These are phyloP conservation scores for Penicillium sp. DNA, from an alignment of 2,329 filamentous ascomycete species.

Conservation along the genomic window DNA sequence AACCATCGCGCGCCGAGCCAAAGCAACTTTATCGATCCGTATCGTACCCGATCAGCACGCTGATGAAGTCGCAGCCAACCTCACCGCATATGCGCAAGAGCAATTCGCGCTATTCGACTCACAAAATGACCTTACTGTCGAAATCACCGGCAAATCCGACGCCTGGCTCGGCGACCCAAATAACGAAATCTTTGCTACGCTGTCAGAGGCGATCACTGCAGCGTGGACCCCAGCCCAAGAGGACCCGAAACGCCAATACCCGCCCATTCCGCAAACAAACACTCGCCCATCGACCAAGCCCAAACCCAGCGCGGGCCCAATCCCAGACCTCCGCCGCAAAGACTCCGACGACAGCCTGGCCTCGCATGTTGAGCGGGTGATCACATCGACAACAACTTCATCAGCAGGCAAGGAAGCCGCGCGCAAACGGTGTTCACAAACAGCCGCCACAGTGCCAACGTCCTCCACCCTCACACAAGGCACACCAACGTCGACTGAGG, in stretches of 20 bases:
- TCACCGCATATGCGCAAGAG: conserved; percentile 65
- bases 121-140: conserved; percentile 75
- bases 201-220: conserved; percentile 79
- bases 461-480: conserved; percentile 41
- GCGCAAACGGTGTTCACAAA: conserved; percentile 26
- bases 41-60: conserved; percentile 92
- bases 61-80: conserved; percentile 65
- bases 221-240: conserved; percentile 64
- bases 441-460: conserved; percentile 32
- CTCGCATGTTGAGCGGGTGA: conserved; percentile 40
- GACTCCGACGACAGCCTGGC: conserved; percentile 42
- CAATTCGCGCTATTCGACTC: conserved; percentile 75
- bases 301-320: conserved; percentile 16
- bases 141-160: conserved; percentile 89
- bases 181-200: conserved; percentile 84
- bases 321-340: conserved; percentile 28
- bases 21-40: conserved; percentile 82
- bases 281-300: conserved; percentile 10
- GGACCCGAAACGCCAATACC: conserved; percentile 35
- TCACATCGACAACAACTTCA: conserved; percentile 39
- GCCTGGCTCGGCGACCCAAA: conserved; percentile 92
- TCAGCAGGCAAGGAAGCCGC: conserved; percentile 29
- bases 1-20: conserved; percentile 79
- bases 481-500: conserved; percentile 13
- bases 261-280: conserved; percentile 24